Conservation (phyloP, 1,139 yeast genomes). For the Blastobotrys raffinosifermentans region DNA sequence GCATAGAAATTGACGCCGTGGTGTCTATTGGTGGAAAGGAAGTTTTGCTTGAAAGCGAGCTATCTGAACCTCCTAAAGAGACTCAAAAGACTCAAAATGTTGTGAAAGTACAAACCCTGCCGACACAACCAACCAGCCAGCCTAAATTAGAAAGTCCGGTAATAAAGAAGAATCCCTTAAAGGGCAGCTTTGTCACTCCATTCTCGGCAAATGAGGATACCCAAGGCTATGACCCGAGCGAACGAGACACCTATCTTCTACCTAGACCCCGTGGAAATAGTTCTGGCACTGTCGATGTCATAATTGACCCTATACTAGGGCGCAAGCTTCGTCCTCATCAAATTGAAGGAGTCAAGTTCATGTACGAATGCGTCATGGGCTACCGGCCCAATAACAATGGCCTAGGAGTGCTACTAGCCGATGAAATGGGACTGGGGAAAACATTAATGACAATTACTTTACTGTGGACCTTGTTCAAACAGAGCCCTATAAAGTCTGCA, state of each 20-base stretch:
- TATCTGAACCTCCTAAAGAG: constrained; percentile 12
- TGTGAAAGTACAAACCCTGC: too few relatives aligned
- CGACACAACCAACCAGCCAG: too few relatives aligned
- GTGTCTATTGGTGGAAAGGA: constrained; percentile 10
- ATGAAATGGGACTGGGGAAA: constrained; percentile 97
- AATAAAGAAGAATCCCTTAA: too few relatives aligned
- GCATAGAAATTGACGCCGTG: constrained; percentile 5
- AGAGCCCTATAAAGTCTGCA: constrained; percentile 49
- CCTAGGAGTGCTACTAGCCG: constrained; percentile 80
- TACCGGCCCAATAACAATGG: constrained; percentile 43
- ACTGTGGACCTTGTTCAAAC: constrained; percentile 78
- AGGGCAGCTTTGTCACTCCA: background rate
- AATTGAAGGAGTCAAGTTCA: constrained; percentile 69
- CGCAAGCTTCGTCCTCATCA: constrained; percentile 72
- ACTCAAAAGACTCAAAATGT: background rate
- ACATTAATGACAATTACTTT: constrained; percentile 80
- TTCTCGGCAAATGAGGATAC: too few relatives aligned
- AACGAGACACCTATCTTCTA: too few relatives aligned
- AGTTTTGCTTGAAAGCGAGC: constrained; percentile 6
- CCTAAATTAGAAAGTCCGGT: too few relatives aligned
- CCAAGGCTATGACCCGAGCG: too few relatives aligned
- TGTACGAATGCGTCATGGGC: constrained; percentile 81
- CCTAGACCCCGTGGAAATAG: too few relatives aligned
- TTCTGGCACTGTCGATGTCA: constrained; percentile 53
- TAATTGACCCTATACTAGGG: constrained; percentile 62